These are phyloP conservation scores for Berkeleyomyces basicola DNA, from an alignment of 2,329 filamentous ascomycete species.

Conservation along the genomic window DNA sequence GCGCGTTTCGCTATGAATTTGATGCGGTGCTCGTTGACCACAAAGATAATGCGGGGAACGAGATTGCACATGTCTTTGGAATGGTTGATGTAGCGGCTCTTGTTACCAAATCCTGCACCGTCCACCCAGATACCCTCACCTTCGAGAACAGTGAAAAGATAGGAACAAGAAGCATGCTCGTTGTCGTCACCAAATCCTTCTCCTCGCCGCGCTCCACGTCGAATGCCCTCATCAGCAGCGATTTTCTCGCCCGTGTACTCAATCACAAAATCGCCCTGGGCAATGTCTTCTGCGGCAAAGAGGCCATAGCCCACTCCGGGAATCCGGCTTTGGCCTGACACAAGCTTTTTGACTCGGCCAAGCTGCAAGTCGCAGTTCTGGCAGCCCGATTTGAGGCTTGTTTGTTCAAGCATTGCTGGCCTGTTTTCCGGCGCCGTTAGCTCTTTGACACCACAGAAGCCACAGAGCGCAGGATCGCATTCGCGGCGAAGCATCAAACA, in stretches of 20 bases:
- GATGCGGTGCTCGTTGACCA: conserved; percentile 62
- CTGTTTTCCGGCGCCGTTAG: conserved; percentile 5
- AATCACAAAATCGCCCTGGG: conserved; percentile 54
- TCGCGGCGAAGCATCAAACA: conserved; percentile 60
- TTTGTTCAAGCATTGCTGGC: conserved; percentile 20
- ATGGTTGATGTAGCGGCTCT: conserved; percentile 73
- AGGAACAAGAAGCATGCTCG: conserved; percentile 44
- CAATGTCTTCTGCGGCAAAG: conserved; percentile 52
- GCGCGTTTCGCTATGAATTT: conserved; percentile 52
- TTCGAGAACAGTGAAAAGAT: conserved; percentile 43
- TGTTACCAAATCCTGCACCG: conserved; percentile 60
- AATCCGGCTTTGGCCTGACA: conserved; percentile 55
- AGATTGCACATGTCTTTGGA: conserved; percentile 44
- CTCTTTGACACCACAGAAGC: conserved; percentile 41
- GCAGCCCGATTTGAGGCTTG: conserved; percentile 42
- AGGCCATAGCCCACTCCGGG: conserved; percentile 56
- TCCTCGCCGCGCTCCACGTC: conserved; percentile 44
- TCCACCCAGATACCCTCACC: conserved; percentile 53
- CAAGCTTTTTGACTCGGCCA: conserved; percentile 44
- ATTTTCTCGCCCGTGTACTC: conserved; percentile 72
- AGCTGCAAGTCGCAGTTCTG: conserved; percentile 59
- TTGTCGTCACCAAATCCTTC: conserved; percentile 39
- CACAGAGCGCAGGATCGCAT: conserved; percentile 64
- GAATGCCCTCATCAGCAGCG: conserved; percentile 49
- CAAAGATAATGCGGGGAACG: conserved; percentile 48